A percentile compares a stretch with the other conserved stretches of the same genome.
These are phyloP conservation scores for Fusarium sp. DNA, from an alignment of 2,329 filamentous ascomycete genomes.

Conservation along the genomic window DNA sequence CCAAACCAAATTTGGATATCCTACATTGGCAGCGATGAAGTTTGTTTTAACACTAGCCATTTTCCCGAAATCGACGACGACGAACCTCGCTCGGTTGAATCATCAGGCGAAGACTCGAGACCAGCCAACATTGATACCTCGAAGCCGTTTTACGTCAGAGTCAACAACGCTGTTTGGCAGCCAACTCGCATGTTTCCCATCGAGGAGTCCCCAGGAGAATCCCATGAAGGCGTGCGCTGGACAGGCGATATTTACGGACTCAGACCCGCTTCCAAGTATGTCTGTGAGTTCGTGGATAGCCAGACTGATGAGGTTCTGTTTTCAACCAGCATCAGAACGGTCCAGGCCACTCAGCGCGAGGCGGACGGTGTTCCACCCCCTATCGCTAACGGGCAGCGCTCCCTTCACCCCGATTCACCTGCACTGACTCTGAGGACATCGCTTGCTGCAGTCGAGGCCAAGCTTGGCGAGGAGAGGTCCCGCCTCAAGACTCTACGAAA, in stretches of 20 bases:
- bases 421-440: conserved; percentile 82
- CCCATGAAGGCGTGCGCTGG: conserved; percentile 69
- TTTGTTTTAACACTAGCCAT: conserved; percentile 80
- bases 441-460: conserved; percentile 78
- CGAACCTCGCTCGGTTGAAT: conserved; percentile 41
- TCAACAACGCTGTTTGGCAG: conserved; percentile 85
- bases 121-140: conserved; percentile 71
- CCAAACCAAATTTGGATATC: conserved; percentile 84
- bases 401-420: conserved; percentile 80
- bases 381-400: conserved; percentile 65
- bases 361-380: conserved; percentile 49
- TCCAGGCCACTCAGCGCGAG: conserved; percentile 59
- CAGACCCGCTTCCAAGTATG: conserved; percentile 80
- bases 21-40: conserved; percentile 81
- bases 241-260: conserved; percentile 78
- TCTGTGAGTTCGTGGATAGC: conserved; percentile 81
- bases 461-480: conserved; percentile 76
- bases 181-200: conserved; percentile 77
- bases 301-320: conserved; percentile 75
- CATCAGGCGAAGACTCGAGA: conserved; percentile 52
- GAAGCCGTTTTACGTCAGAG: conserved; percentile 82
- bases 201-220: conserved; percentile 50
- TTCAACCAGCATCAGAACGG: conserved; percentile 78
- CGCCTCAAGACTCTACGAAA: conserved; percentile 78
- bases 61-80: conserved; percentile 64